Conservation (phyloP, 1,284 basidiomycete genomes). For the Trichosporon sp. region DNA sequence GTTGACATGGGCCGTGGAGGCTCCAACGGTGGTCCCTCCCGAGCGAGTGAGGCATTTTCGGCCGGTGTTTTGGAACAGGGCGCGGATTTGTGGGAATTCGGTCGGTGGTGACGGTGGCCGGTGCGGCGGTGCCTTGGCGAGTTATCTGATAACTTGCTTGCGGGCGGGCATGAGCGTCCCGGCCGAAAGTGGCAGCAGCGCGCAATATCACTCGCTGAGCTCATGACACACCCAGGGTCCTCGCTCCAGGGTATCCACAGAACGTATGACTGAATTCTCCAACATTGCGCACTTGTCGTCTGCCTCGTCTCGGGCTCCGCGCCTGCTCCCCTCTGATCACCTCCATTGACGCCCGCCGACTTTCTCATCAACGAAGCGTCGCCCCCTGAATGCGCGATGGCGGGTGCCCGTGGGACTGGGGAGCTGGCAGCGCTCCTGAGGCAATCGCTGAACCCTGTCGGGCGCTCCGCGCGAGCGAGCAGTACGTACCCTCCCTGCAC, state of each 20-base stretch:
- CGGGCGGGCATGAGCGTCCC: neutral
- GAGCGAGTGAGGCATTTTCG: neutral
- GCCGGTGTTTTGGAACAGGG: neutral
- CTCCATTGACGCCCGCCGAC: neutral
- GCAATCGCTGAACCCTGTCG: neutral
- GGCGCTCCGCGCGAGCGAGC: too few relatives aligned
- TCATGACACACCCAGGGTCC: neutral
- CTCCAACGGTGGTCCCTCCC: neutral
- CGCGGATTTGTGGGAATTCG: neutral
- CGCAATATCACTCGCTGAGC: neutral
- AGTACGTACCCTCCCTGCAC: neutral
- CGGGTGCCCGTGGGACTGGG: neutral
- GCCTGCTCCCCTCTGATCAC: neutral
- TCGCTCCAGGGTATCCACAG: neutral
- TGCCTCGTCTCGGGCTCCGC: neutral
- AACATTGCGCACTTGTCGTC: neutral
- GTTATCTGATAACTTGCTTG: neutral
- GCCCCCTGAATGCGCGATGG: neutral
- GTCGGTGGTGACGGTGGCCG: neutral
- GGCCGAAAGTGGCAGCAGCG: neutral
- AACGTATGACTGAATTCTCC: neutral
- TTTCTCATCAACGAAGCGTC: neutral
- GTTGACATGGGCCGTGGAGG: neutral
- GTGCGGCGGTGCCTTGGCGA: neutral
- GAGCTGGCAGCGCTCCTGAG: neutral